Base-by-base conservation (phyloP, 2,329 filamentous ascomycete species). In the Curvularia sp. region DNA sequence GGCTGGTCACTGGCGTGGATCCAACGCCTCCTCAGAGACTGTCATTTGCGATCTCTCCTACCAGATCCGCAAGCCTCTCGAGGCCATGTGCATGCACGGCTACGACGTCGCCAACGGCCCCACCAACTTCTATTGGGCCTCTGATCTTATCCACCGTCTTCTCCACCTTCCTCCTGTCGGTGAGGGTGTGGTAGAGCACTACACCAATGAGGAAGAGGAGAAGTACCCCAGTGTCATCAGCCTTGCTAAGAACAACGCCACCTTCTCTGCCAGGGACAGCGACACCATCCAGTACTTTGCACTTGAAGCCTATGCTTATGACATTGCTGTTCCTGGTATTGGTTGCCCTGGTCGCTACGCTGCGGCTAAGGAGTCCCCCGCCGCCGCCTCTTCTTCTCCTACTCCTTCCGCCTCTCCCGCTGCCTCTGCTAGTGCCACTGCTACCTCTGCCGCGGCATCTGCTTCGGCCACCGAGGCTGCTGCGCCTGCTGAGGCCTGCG, bases 21-120 rank as follows among this genome's bases (percentile, higher is more conserved):
- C 74, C 26, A 90, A 90, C 60, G 88, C 83, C 2, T 86, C 87
- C 2, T 76, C 81, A 0, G 88, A 91, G 75, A 91, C 88, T 2
- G 88, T 90, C 63, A 90, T 91, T 74, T 91, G 88, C 75, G 81
- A 83, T 5, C 79, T 85, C 1, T 89, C 87, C 1, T 91, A 86
- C 74, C 60, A 66, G 38, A 81, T 81, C 47, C 85, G 88, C 49
- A 83, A 81, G 35, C 82, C 81, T 20, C 82, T 91, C 7, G 79
- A 83, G 50, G 81, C 82, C 30, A 80, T 90, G 68, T 91, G 89
- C 73, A 82, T 81, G 26, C 78, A 83, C 18, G 88, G 88, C 50
- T 90, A 89, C 76, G 86, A 82, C 7, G 84, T 91, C 7, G 81
- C 86, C 5, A 76, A 77, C 12, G 82, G 81, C 4, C 75, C 81